phyloP scores from a whole-genome alignment of 441 rosid genomes.

The Adansonia rubrostipa region DNA sequence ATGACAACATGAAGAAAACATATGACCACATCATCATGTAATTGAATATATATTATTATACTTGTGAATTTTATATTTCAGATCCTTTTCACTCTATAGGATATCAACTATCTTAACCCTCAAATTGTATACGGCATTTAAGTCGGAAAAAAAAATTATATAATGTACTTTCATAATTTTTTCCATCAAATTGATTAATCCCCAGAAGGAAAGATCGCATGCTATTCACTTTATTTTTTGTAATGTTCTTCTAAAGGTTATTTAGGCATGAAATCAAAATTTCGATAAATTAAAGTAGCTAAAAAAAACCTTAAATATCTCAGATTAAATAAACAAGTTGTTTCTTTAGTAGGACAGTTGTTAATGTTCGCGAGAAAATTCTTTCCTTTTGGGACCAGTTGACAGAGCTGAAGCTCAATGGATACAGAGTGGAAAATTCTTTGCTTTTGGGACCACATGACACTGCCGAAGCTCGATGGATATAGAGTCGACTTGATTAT shows the following conservation, averaged over 20 bases:
- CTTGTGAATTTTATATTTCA: neutral
- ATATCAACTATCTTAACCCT: neutral
- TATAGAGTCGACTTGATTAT: neutral
- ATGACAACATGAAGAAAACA: slow-evolving; percentile 39
- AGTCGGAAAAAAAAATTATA: too few species aligned
- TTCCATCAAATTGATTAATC: neutral
- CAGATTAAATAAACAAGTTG: neutral
- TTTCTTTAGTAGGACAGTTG: neutral
- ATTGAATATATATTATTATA: neutral
- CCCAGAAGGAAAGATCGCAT: neutral
- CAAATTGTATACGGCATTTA: neutral
- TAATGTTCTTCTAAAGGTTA: neutral
- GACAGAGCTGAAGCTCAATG: too few species aligned
- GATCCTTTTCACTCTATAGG: too few species aligned
- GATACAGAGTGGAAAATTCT: neutral
- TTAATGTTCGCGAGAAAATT: too few species aligned
- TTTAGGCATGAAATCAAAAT: neutral
- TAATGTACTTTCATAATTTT: too few species aligned
- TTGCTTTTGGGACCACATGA: neutral
- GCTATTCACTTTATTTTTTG: neutral
- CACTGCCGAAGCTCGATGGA: neutral
- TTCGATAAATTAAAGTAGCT: neutral
- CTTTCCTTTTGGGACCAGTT: too few species aligned
- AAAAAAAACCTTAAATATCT: too few species aligned
- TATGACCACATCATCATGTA: slow-evolving; percentile 39